These are phyloP conservation scores for Pleurotus eryngii DNA, from an alignment of 768 basidiomycete genomes.

Conservation along the genomic window DNA sequence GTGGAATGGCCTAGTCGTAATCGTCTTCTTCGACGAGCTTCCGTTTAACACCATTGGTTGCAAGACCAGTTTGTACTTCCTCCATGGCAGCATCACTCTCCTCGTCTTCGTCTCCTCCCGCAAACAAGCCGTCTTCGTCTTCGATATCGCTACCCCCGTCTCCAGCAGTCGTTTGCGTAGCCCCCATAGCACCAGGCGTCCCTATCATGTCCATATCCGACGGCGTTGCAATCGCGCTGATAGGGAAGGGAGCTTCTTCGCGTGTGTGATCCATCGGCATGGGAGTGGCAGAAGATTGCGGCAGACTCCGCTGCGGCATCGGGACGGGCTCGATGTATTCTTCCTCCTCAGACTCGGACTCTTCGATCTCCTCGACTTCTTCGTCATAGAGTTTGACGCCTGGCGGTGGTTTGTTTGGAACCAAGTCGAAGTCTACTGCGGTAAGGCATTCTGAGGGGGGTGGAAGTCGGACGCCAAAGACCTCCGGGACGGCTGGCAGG, in stretches of 20 bases:
- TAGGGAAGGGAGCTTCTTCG: slow-evolving; percentile 54
- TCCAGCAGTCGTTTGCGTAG: slow-evolving; percentile 14
- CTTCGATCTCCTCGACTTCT: slow-evolving; percentile 79
- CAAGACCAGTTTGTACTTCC: slow-evolving; percentile 55
- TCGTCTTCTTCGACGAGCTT: slow-evolving; percentile 87
- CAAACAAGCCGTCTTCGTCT: slow-evolving; percentile 77
- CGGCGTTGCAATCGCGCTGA: slow-evolving; percentile 59
- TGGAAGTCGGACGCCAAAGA: slow-evolving; percentile 84
- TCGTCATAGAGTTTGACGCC: slow-evolving; percentile 74
- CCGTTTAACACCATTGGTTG: slow-evolving; percentile 63
- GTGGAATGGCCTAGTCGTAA: slow-evolving; percentile 52
- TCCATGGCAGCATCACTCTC: slow-evolving; percentile 79
- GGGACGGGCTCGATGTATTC: slow-evolving; percentile 69
- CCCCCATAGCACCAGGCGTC: slow-evolving; percentile 34
- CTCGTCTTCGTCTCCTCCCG: slow-evolving; percentile 70
- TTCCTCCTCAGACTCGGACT: slow-evolving; percentile 65
- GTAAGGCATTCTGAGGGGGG: slow-evolving; percentile 67
- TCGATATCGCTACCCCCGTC: slow-evolving; percentile 69
- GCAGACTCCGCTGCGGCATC: slow-evolving; percentile 35
- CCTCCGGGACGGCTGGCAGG: slow-evolving; percentile 81
- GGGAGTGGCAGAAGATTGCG: slow-evolving; percentile 19
- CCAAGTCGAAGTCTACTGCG: slow-evolving; percentile 80
- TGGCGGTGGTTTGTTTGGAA: slow-evolving; percentile 82
- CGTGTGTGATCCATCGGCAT: slow-evolving; percentile 23
- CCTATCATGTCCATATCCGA: slow-evolving; percentile 69